Evolutionary conservation across 1,284 basidiomycete species (phyloP).

Genomic region (Cryptococcus sp.): DNA sequence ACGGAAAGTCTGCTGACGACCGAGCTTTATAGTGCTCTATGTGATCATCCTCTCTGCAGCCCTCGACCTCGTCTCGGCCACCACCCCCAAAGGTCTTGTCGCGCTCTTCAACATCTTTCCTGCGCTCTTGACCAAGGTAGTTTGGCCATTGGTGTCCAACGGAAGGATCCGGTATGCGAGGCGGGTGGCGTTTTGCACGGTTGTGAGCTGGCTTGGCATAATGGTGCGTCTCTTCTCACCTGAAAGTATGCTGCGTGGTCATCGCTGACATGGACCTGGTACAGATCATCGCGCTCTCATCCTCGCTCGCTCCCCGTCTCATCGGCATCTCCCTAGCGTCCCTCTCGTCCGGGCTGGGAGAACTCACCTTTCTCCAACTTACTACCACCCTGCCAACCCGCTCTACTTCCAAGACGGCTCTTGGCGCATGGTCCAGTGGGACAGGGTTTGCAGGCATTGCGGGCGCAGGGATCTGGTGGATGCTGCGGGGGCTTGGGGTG

Average conservation of each 20-base stretch:
- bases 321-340: constrained; percentile 85
- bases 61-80: constrained; percentile 84
- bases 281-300: constrained; percentile 76
- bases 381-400: constrained; percentile 63
- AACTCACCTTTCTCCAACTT: constrained; percentile 90
- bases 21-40: constrained; percentile 65
- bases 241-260: neutral
- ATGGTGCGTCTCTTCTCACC: constrained; percentile 55
- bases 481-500: constrained; percentile 80
- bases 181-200: constrained; percentile 71
- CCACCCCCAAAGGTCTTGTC: constrained; percentile 83
- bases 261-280: neutral
- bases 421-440: constrained; percentile 76
- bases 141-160: constrained; percentile 86
- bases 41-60: constrained; percentile 96
- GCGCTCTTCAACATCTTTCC: constrained; percentile 88
- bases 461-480: constrained; percentile 94
- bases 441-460: constrained; percentile 92
- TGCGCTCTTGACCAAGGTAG: constrained; percentile 75
- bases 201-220: constrained; percentile 73
- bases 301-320: constrained; percentile 66
- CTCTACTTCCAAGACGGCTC: constrained; percentile 46
- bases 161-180: constrained; percentile 74
- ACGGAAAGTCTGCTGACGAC: neutral
- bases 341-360: constrained; percentile 87